These are phyloP conservation scores for Primulina tabacum DNA, from an alignment of 257 asterid species.

Conservation along the genomic window DNA sequence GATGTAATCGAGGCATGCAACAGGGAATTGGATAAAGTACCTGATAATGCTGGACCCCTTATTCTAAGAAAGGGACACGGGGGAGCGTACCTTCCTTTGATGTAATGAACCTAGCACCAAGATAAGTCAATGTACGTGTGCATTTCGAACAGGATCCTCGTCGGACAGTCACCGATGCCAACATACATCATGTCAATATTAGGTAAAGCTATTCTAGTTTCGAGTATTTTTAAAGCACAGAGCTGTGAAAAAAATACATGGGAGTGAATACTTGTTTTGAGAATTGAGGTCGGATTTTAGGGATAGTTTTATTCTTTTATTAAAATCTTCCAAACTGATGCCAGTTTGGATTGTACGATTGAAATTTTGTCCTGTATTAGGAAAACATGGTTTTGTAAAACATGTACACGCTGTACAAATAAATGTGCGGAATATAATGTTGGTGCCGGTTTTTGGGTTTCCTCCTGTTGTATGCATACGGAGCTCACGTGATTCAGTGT, in stretches of 20 bases:
- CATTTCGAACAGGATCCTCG: background rate
- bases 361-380: conserved; percentile 26
- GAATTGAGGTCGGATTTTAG: conserved; percentile 33
- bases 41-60: conserved; percentile 95
- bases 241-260: conserved; percentile 25
- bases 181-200: conserved; percentile 16
- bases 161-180: conserved; percentile 6
- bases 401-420: conserved; percentile 41
- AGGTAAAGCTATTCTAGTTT: background rate
- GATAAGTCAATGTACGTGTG: background rate
- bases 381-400: conserved; percentile 31
- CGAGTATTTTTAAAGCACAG: conserved; percentile 14
- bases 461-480: background rate
- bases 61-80: conserved; percentile 97
- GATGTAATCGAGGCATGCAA: conserved; percentile 65
- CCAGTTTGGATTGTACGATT: conserved; percentile 25
- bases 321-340: conserved; percentile 30
- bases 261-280: conserved; percentile 29
- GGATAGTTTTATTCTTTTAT: conserved; percentile 40
- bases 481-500: background rate
- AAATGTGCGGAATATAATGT: conserved; percentile 7
- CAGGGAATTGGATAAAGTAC: conserved; percentile 82
- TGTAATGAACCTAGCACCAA: conserved; percentile 36
- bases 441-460: conserved; percentile 26
- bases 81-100: conserved; percentile 93